Conservation (phyloP, 306 rosid genomes). For the Mimosa bimucronata region DNA sequence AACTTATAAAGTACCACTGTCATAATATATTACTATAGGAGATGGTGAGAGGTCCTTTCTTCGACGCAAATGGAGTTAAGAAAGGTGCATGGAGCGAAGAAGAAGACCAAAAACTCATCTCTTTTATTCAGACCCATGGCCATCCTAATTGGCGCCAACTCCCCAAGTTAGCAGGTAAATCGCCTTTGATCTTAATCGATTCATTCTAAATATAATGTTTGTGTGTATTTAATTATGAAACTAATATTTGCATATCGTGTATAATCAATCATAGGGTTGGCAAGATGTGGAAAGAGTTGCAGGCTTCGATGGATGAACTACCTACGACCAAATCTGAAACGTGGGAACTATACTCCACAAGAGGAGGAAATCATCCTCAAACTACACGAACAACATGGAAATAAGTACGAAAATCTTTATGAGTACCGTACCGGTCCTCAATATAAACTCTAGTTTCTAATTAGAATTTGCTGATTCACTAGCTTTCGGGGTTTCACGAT, state of each 20-base stretch:
- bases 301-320: conserved; percentile 83
- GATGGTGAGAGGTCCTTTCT: conserved; percentile 60
- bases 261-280: conserved; percentile 45
- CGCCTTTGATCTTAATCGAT: neutral
- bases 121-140: conserved; percentile 45
- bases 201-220: no score
- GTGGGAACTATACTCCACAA: conserved; percentile 57
- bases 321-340: conserved; percentile 67
- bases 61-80: conserved; percentile 53
- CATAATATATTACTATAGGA: neutral
- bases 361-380: conserved; percentile 64
- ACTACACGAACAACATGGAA: conserved; percentile 66
- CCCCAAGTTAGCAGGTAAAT: conserved; percentile 53
- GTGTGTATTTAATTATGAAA: neutral
- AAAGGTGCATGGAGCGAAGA: conserved; percentile 64
- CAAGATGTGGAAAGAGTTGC: conserved; percentile 89
- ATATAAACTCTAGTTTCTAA: no score
- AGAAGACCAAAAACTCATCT: conserved; percentile 52
- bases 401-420: conserved; percentile 53
- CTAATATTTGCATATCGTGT: neutral
- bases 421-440: neutral
- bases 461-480: no score
- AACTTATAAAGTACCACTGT: neutral
- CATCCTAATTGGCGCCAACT: conserved; percentile 57
- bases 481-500: neutral